phyloP scores from a whole-genome alignment of 2,329 filamentous ascomycete species.

The Acrodontium crateriforme region DNA sequence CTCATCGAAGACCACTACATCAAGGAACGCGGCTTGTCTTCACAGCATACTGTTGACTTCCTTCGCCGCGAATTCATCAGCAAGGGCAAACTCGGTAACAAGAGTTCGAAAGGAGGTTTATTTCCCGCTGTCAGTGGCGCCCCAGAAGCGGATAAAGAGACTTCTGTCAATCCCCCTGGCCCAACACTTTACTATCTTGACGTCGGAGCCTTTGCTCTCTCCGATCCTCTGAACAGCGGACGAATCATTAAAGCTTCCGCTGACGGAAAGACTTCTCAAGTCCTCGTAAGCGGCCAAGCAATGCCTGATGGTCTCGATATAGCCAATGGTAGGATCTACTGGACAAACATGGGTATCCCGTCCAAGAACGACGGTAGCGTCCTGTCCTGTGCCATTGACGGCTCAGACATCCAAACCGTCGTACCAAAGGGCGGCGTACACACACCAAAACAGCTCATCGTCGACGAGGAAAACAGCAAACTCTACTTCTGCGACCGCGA shows the following conservation, averaged over 20 bases:
- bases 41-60: conserved; percentile 27
- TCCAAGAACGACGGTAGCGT: conserved; percentile 12
- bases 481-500: conserved; percentile 33
- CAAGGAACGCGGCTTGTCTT: conserved; percentile 32
- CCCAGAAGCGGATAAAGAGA: no score
- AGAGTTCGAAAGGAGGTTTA: conserved; percentile 10
- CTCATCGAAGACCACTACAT: conserved; percentile 43
- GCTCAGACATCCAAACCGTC: conserved; percentile 31
- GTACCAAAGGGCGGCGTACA: conserved; percentile 32
- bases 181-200: no score
- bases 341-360: conserved; percentile 17
- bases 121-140: no score
- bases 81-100: conserved; percentile 32
- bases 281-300: conserved; percentile 4
- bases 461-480: conserved; percentile 17
- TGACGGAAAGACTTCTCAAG: conserved; percentile 3
- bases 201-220: conserved; percentile 3
- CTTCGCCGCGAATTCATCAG: conserved; percentile 33
- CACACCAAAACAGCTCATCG: conserved; percentile 33
- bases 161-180: no score
- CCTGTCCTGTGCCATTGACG: conserved; percentile 30
- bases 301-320: conserved; percentile 22
- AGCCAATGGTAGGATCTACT: conserved; percentile 18
- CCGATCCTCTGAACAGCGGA: not conserved
- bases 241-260: not conserved